phyloP scores from a whole-genome alignment of 169 alveolate genomes.

The Cryptosporidium ubiquitum region DNA sequence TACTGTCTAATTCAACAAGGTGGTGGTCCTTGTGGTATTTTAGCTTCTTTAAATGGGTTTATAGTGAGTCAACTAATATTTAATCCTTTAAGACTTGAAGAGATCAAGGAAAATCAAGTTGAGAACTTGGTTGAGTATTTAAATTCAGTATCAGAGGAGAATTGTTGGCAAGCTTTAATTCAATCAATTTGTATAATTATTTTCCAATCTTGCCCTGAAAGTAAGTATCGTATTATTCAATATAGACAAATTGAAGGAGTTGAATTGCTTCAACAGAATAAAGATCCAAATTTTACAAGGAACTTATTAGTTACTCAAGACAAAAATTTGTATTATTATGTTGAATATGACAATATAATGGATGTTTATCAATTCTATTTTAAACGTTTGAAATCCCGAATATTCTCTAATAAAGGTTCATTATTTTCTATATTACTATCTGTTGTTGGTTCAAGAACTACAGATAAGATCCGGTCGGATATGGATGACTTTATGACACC shows the following conservation, averaged over 20 bases:
- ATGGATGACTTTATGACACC: slow-evolving; percentile 83
- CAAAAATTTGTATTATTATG: slow-evolving; percentile 40
- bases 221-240: slow-evolving; percentile 36
- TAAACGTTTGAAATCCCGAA: slow-evolving; percentile 75
- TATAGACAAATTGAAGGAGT: not conserved
- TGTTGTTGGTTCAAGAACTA: slow-evolving; percentile 82
- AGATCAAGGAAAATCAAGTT: not conserved
- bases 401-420: slow-evolving; percentile 80
- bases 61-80: slow-evolving; percentile 51
- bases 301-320: not conserved
- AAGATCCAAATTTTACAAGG: no score
- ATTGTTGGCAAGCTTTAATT: slow-evolving; percentile 47
- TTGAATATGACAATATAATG: slow-evolving; percentile 79
- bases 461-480: slow-evolving; percentile 78
- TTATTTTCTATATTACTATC: slow-evolving; percentile 81
- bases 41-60: slow-evolving; percentile 67
- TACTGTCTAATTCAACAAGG: slow-evolving; percentile 70
- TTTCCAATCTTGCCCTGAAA: slow-evolving; percentile 34
- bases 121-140: slow-evolving; percentile 12
- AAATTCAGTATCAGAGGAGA: slow-evolving; percentile 9
- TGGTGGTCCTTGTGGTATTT: slow-evolving; percentile 77
- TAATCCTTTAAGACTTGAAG: slow-evolving; percentile 4
- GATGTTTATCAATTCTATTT: slow-evolving; percentile 80
- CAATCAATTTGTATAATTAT: slow-evolving; percentile 47
- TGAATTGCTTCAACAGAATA: not conserved